These are phyloP conservation scores for Omphalotus guepiniiformis DNA, from an alignment of 768 basidiomycete genomes.

Conservation along the genomic window DNA sequence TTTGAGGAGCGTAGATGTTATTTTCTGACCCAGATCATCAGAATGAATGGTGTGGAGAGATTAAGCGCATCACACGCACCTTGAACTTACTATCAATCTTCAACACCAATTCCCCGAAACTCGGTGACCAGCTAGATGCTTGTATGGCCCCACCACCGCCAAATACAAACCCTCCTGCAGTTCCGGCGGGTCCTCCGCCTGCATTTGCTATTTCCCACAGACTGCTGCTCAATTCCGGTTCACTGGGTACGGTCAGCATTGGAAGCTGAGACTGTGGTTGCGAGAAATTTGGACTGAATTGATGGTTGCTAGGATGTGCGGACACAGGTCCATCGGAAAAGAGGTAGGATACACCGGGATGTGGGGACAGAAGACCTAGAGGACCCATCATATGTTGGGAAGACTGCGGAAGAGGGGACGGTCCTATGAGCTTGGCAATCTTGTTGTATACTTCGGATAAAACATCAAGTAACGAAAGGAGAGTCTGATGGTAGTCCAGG, in stretches of 20 bases:
- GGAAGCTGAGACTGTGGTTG: slow-evolving; percentile 27
- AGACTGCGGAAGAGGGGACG: slow-evolving; percentile 67
- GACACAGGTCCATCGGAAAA: slow-evolving; percentile 43
- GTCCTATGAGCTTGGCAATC: slow-evolving; percentile 77
- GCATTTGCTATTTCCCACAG: slow-evolving; percentile 74
- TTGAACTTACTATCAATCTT: slow-evolving; percentile 86
- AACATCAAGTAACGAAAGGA: slow-evolving; percentile 85
- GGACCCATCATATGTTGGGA: slow-evolving; percentile 75
- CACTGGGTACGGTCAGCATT: too few species aligned
- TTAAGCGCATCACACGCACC: slow-evolving; percentile 36
- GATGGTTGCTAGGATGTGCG: slow-evolving; percentile 14
- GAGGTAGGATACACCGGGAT: slow-evolving; percentile 80
- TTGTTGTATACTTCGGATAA: slow-evolving; percentile 88
- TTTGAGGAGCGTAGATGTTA: slow-evolving; percentile 72
- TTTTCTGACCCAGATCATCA: slow-evolving; percentile 55
- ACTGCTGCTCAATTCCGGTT: slow-evolving; percentile 41
- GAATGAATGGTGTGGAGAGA: neutral
- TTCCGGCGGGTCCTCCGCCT: slow-evolving; percentile 16
- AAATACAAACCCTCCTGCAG: slow-evolving; percentile 23
- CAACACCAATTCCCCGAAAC: slow-evolving; percentile 65
- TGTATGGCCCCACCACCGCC: slow-evolving; percentile 43
- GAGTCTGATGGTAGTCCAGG: slow-evolving; percentile 84
- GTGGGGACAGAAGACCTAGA: slow-evolving; percentile 67
- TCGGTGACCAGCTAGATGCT: slow-evolving; percentile 58
- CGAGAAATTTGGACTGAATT: slow-evolving; percentile 19